phyloP scores from a whole-genome alignment of 78 protist species.

The Fonticula alba region DNA sequence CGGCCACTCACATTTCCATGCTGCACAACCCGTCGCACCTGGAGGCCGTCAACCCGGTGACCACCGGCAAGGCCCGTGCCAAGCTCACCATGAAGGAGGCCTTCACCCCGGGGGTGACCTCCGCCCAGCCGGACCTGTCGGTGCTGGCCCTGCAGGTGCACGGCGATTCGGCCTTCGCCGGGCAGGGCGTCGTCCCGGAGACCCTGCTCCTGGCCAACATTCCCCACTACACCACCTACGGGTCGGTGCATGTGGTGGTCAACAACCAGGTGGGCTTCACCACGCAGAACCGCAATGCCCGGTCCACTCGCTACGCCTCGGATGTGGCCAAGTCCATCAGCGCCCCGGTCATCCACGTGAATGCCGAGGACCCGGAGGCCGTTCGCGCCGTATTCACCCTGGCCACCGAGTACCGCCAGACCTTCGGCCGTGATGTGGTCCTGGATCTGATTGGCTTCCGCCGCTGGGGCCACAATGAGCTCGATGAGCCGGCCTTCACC shows the following conservation, averaged over 20 bases:
- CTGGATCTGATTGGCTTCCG: slow-evolving; percentile 69
- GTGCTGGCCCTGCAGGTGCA: slow-evolving; percentile 35
- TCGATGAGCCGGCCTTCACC: slow-evolving; percentile 86
- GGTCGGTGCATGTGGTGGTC: slow-evolving; percentile 65
- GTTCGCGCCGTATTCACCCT: slow-evolving; percentile 27
- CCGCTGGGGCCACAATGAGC: slow-evolving; percentile 73
- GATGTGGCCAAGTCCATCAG: slow-evolving; percentile 48
- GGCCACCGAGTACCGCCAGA: slow-evolving; percentile 35
- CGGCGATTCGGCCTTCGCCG: slow-evolving; percentile 87
- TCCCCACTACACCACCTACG: slow-evolving; percentile 41
- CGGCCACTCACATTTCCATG: slow-evolving; percentile 32
- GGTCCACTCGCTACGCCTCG: slow-evolving; percentile 40
- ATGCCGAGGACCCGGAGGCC: slow-evolving; percentile 53
- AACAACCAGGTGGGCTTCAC: slow-evolving; percentile 86
- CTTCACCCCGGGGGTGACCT: neutral
- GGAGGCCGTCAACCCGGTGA: slow-evolving; percentile 78
- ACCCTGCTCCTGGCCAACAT: slow-evolving; percentile 43
- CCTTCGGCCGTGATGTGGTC: slow-evolving; percentile 54
- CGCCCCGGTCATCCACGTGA: slow-evolving; percentile 78
- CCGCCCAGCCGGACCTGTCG: neutral
- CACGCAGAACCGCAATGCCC: slow-evolving; percentile 23
- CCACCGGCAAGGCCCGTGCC: slow-evolving; percentile 62
- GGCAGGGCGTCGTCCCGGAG: slow-evolving; percentile 80
- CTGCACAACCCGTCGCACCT: slow-evolving; percentile 82
- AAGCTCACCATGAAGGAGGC: slow-evolving; percentile 28